Percentiles rank a stretch among this genome's conserved stretches.
Evolutionary conservation across 148 eudicot genomes (phyloP).

Genomic region (Camellia granthamiana): DNA sequence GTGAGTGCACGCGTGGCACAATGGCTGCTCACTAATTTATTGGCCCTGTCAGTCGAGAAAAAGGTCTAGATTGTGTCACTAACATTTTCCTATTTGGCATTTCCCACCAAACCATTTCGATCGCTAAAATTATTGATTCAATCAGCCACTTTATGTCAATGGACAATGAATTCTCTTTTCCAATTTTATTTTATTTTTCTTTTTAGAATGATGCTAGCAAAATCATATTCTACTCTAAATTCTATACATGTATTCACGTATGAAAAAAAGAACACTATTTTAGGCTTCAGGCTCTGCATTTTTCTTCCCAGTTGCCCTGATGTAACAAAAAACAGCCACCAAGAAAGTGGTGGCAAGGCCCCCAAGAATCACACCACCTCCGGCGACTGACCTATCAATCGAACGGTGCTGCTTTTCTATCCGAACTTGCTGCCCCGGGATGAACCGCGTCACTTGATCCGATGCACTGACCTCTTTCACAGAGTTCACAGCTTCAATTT

Average conservation of each 20-base stretch:
- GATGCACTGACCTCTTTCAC: not conserved
- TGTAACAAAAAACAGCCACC: conserved; percentile 46
- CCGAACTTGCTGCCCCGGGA: conserved; percentile 1
- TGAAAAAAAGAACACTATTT: not conserved
- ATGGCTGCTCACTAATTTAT: too few species aligned
- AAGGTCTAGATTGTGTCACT: too few species aligned
- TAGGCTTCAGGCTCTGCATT: not conserved
- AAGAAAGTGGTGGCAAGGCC: conserved; percentile 46
- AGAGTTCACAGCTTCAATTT: not conserved
- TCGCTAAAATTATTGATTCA: too few species aligned
- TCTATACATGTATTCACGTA: not conserved
- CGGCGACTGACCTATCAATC: conserved; percentile 40
- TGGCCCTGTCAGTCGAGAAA: too few species aligned
- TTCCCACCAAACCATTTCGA: too few species aligned
- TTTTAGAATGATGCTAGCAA: not conserved
- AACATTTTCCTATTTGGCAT: too few species aligned
- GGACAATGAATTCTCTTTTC: too few species aligned
- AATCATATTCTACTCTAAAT: not conserved
- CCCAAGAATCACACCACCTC: conserved; percentile 58
- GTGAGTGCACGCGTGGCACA: too few species aligned
- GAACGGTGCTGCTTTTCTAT: conserved; percentile 25
- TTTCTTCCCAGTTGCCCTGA: conserved; percentile 47
- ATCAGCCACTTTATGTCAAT: too few species aligned
- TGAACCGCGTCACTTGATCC: not conserved
- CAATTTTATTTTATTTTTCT: too few species aligned